A percentile compares a stretch with the other conserved stretches of the same genome.
These are phyloP conservation scores for Claviceps sp. DNA, from an alignment of 2,329 filamentous ascomycete genomes.

Conservation along the genomic window DNA sequence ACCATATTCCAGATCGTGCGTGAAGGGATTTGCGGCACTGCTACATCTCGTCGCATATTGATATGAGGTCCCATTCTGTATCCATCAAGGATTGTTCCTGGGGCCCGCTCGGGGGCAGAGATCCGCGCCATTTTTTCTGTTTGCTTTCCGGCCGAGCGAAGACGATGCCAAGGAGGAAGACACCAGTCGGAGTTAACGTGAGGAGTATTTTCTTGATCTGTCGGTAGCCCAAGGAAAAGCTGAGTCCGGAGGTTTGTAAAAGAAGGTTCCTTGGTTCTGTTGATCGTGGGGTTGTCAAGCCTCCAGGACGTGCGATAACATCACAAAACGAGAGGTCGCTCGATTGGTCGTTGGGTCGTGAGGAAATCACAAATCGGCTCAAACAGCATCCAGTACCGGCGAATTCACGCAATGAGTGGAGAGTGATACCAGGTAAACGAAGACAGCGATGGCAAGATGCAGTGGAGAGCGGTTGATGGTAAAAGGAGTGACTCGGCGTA, in stretches of 20 bases:
- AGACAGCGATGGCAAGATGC: background rate
- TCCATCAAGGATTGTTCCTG: conserved; percentile 9
- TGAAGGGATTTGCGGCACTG: background rate
- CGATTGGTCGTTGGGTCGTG: background rate
- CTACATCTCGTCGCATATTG: conserved; percentile 12
- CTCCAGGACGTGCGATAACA: background rate
- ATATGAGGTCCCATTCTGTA: conserved; percentile 15
- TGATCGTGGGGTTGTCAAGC: background rate
- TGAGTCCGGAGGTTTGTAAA: no score
- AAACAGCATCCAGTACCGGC: background rate
- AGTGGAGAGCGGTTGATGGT: background rate
- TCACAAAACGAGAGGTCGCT: background rate
- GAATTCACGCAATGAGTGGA: background rate
- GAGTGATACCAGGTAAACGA: background rate
- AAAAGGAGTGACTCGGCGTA: conserved; percentile 2
- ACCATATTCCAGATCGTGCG: conserved; percentile 7
- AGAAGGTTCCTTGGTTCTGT: background rate
- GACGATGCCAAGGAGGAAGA: background rate
- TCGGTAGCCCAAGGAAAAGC: conserved; percentile 6
- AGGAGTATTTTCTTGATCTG: background rate
- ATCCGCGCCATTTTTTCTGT: conserved; percentile 4
- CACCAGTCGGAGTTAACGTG: background rate
- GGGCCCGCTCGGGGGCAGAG: background rate
- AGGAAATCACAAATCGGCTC: background rate
- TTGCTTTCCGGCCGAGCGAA: conserved; percentile 5